phyloP scores from a whole-genome alignment of 768 basidiomycete genomes.

The Tulasnella calospora region DNA sequence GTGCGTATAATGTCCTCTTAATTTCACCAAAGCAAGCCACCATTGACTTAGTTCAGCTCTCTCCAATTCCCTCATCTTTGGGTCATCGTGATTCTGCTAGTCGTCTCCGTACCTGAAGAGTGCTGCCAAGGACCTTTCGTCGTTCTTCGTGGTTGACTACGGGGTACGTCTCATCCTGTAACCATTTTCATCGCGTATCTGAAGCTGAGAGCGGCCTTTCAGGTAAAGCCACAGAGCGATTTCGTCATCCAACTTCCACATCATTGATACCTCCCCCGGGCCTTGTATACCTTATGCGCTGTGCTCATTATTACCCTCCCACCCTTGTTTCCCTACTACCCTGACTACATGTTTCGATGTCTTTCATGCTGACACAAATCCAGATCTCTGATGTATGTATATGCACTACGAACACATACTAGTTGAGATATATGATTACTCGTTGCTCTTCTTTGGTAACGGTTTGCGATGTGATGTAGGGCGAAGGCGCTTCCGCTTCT shows the following conservation, averaged over 20 bases:
- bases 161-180: neutral
- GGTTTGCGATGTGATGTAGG: slow-evolving; percentile 38
- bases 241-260: slow-evolving; percentile 9
- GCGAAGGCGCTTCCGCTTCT: slow-evolving; percentile 80
- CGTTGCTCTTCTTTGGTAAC: neutral
- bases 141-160: slow-evolving; percentile 18
- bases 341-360: neutral
- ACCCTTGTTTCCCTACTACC: neutral
- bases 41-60: slow-evolving; percentile 2
- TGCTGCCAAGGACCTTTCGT: slow-evolving; percentile 13
- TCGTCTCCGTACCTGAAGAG: slow-evolving; percentile 5
- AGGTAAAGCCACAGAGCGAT: slow-evolving; percentile 9
- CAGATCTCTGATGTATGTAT: neutral
- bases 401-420: neutral
- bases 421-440: neutral
- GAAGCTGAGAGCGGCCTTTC: neutral
- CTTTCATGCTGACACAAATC: neutral
- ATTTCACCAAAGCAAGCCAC: neutral
- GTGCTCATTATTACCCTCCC: neutral
- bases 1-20: slow-evolving; percentile 3
- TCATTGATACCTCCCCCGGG: neutral
- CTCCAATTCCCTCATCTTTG: neutral
- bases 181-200: neutral
- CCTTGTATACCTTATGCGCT: neutral
- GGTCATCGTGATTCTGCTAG: neutral